Evolutionary conservation across 768 basidiomycete genomes (phyloP), one percentile per base, ranked within the genome.

Genomic region (Hydnomerulius pinastri): DNA sequence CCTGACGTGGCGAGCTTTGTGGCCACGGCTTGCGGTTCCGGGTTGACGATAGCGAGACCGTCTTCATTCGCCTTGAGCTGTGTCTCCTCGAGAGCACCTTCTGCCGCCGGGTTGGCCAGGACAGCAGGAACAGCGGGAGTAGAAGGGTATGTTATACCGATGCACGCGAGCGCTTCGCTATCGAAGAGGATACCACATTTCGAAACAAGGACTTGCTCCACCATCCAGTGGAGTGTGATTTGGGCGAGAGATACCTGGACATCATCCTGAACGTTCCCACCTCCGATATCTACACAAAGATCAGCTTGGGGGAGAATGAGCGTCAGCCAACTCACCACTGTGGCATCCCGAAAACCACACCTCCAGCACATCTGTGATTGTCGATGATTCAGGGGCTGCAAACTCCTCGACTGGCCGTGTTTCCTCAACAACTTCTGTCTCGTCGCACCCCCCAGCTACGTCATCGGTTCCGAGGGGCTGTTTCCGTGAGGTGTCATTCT

Each of bases 271-370:
- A 80, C 79, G 7, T 72, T 66, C 15, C 86, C 85, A 12, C 90
- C 90, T 18, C 90, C 90, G 17, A 91, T 72, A 61, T 90, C 88
- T 87, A 32, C 32, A 27, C 7, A 6, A 2, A 47, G 2, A 53
- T 51, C 17, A 39, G 48, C 41, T 30, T 17, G 6, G 39, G 35
- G 46, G n/a, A 15, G 10, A 38, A 24, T 7, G 18, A 1, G 27
- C 29, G 2, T 32, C 27, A 39, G 24, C 4, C 11, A 29, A 66
- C 82, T 48, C 51, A 89, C 88, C 88, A 36, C 69, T 63, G 58
- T 91, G 90, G 53, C 82, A 81, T 2, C 90, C 90, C 6, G 81
- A 58, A 58, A 92, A 92, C 88, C 88, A 92, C 3, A 91, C 87
- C 62, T 92, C 90, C 11, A 83, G 62, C 12, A 89, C 81, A 64